Base-by-base conservation (phyloP, 176 grass and related monocot species). In the Pharus latifolius region DNA sequence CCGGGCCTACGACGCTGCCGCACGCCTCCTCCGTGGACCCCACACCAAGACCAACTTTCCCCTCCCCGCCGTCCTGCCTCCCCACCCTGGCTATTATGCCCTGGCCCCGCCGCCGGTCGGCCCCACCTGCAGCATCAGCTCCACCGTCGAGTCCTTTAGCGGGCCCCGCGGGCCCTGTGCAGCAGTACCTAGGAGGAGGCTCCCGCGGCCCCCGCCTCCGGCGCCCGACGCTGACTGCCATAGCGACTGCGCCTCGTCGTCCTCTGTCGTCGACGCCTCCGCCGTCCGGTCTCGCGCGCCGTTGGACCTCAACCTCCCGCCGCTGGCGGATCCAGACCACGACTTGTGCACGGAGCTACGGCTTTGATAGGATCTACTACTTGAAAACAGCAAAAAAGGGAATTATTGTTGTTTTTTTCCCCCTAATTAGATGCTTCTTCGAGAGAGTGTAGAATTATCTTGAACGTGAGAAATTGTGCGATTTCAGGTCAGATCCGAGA, bases 1-100 rank as follows among this genome's bases (percentile, higher is more conserved):
- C 23, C 87, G 87, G 3, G 83, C 87, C 1, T 86, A 90, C 83
- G 87, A 90, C 70, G 69, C 54, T 56, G 87, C 87, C 34, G 87
- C 83, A 62, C 56, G 69, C 4, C 20, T 23, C 50, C 57, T 88
- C 35, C 76, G 85, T 17, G 85, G 85, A 7, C 80, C 80, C 38
- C 76, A 80, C 48, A 76, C 83, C 13, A 46, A 42, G 30, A 85
- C 83, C 70, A 85, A 80, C 83, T 85, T 85, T 48, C 76, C 69
- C 1, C 6, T 18, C 1, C 6, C 43, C 37, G 0, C 32, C 27
- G n/a, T 4, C 35, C 32, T 6, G 19, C 53, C 10, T 56, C 4
- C 27, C n/a, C 31, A 1, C 1, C 49, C n/a, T 8, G 30, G 4
- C 18, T 33, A 0, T 27, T 14, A 12, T 26, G 1, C 1, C 18